Evolutionary conservation across 176 grass and related monocot genomes (phyloP), one percentile per base, ranked within the genome.

Genomic region (Carex kokanica): DNA sequence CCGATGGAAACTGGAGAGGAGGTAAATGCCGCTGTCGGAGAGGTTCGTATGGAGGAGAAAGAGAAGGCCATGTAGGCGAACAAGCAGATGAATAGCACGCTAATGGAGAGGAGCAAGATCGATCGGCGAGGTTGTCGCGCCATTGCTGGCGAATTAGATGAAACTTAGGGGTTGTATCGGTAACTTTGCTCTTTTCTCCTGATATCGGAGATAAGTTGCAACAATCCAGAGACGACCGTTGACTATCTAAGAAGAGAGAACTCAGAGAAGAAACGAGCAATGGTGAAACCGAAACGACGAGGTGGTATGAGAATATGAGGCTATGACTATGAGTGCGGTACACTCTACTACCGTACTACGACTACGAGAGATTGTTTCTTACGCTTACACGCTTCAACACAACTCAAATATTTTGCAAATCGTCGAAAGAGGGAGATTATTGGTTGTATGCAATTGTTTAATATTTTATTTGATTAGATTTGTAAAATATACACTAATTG

Each of bases 31-130:
- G 36, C 36, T 38, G 67, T 40, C 0, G 23, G 57, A 29, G 63
- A 49, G 60, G 80, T 13, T 64, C 7, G 67, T 6, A 45, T 20
- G 54, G 56, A 40, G 27, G 65, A 54, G 56, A 75, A 18, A 45
- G 85, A 88, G 86, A 79, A 81, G 59, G 74, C 81, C 29, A 86
- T 13, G 83, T 89, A 95, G 32, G 86, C 87, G 29, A 87, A 27
- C 43, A 80, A 58, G 60, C 66, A 74, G 78, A 79, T 13, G 59
- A 78, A 78, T 43, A 78, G 8, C 62, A 45, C 60, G 78, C 53
- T 53, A 61, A 82, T 5, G 73, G 86, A 63, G 54, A 62, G 3
- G 43, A 83, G 11, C 32, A 86, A n/a, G 41, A 82, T 36, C 58
- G 61, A 20, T 61, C 87, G 40, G 43, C 88, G 67, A 80, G 83